Evolutionary conservation across 768 basidiomycete genomes (phyloP), one percentile per base, ranked within the genome.

Genomic region (Boletus huronensis): DNA sequence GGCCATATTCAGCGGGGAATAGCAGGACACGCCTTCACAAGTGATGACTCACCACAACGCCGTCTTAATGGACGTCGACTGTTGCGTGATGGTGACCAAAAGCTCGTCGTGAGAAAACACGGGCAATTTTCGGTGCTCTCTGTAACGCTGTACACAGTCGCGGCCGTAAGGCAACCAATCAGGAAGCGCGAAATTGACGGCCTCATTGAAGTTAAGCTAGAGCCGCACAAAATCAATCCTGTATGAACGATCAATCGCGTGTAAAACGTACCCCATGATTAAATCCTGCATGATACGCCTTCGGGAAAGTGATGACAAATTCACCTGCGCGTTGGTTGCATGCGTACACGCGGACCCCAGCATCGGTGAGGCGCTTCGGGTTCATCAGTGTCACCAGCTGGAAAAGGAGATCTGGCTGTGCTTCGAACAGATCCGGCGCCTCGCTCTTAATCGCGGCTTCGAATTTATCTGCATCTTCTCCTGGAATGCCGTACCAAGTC

Each of bases 401-500:
- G 76, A 95, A 99, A 29, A 99, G 83, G 53, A 99, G 80, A 73
- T 96, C 91, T 0, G 97, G 96, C 70, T 98, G 96, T 48, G 94
- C 91, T 68, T 98, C 93, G 67, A 99, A 99, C 21, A 99, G 82
- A 70, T 99, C 97, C 14, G 97, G 97, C 23, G 97, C 97, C 72
- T 98, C 95, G 51, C 81, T 80, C 72, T 87, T 88, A 71, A 99
- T 97, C 25, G 96, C 96, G 28, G 88, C 86, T 73, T 99, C 97
- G 66, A 99, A 98, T 70, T 92, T 92, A 61, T 91, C 92, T 26
- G 95, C 94, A 63, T 97, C 91, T 47, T 84, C 83, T n/a, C 90
- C 96, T 7, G 97, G 96, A 40, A 98, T 89, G 47, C 95, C 95
- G 72, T 99, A 99, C 97, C 97, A 99, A 0, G 96, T 99, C 78